Evolutionary conservation across 2,329 filamentous ascomycete species (phyloP).

Genomic region (Penicillium freii): DNA sequence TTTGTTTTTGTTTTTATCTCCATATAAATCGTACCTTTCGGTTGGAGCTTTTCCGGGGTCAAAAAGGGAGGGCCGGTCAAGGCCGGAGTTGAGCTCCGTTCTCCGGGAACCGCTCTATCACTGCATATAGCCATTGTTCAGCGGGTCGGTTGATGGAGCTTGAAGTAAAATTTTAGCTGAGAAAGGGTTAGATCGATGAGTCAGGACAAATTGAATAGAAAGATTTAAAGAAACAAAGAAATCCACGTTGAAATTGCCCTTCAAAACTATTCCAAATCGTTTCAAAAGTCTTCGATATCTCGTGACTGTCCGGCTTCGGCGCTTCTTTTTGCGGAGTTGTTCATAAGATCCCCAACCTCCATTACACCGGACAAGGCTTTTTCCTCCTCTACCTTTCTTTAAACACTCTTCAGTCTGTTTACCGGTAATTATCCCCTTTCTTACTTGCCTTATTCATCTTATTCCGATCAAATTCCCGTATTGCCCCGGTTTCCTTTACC

Average conservation of each 20-base stretch:
- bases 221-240: conserved; percentile 3
- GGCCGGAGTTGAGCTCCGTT: conserved; percentile 25
- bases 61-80: conserved; percentile 16
- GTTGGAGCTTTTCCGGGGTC: conserved; percentile 16
- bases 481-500: conserved; percentile 13
- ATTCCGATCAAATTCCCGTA: conserved; percentile 24
- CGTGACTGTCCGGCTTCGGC: conserved; percentile 33
- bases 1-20: not conserved
- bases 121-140: conserved; percentile 4
- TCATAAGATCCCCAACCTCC: conserved; percentile 10
- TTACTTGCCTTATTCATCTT: conserved; percentile 9
- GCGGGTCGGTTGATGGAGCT: conserved; percentile 21
- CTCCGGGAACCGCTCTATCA: conserved; percentile 20
- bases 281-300: conserved; percentile 2
- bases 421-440: conserved; percentile 20
- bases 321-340: conserved; percentile 15
- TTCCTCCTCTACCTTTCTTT: conserved; percentile 17
- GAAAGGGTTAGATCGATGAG: conserved; percentile 11
- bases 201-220: conserved; percentile 4
- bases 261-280: not conserved
- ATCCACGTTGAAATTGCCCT: not conserved
- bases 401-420: conserved; percentile 1
- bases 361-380: conserved; percentile 28
- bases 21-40: conserved; percentile 19
- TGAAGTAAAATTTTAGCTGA: conserved; percentile 7